Conservation (phyloP, 306 rosid species). For the Prunus kanzakura region DNA sequence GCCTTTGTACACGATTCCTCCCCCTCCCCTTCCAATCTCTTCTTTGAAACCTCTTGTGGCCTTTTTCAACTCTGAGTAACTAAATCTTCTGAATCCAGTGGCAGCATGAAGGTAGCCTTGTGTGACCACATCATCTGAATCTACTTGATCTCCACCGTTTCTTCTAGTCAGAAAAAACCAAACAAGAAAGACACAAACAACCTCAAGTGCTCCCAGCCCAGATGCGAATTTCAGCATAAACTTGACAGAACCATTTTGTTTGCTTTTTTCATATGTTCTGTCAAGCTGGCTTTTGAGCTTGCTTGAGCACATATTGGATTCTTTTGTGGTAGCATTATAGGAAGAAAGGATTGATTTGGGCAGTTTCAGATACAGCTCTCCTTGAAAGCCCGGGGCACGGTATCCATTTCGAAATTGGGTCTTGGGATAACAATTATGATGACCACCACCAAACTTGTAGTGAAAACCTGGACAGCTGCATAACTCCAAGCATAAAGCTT, state of each 20-base stretch:
- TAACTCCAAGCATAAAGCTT: slow-evolving; percentile 26
- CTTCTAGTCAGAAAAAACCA: slow-evolving; percentile 32
- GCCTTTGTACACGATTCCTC: slow-evolving; percentile 50
- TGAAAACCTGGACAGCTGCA: slow-evolving; percentile 50
- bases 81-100: slow-evolving; percentile 44
- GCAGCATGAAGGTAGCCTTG: slow-evolving; percentile 35
- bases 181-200: slow-evolving; percentile 29
- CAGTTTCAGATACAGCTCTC: slow-evolving; percentile 36
- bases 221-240: slow-evolving; percentile 41
- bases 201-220: slow-evolving; percentile 38
- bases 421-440: slow-evolving; percentile 43
- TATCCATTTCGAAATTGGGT: slow-evolving; percentile 33
- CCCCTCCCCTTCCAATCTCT: slow-evolving; percentile 61
- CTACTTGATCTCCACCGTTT: neutral
- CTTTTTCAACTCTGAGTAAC: slow-evolving; percentile 42
- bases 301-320: slow-evolving; percentile 10
- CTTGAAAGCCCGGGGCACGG: slow-evolving; percentile 23
- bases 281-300: slow-evolving; percentile 2
- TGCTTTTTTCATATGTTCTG: slow-evolving; percentile 16
- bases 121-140: neutral
- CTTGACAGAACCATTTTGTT: slow-evolving; percentile 4
- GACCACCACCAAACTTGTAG: neutral
- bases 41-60: slow-evolving; percentile 45
- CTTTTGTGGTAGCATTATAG: neutral
- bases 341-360: slow-evolving; percentile 20